Percentiles rank a stretch among this genome's conserved stretches.
Conservation (phyloP, 2,329 filamentous ascomycete species). For the Apiospora phragmitis region DNA sequence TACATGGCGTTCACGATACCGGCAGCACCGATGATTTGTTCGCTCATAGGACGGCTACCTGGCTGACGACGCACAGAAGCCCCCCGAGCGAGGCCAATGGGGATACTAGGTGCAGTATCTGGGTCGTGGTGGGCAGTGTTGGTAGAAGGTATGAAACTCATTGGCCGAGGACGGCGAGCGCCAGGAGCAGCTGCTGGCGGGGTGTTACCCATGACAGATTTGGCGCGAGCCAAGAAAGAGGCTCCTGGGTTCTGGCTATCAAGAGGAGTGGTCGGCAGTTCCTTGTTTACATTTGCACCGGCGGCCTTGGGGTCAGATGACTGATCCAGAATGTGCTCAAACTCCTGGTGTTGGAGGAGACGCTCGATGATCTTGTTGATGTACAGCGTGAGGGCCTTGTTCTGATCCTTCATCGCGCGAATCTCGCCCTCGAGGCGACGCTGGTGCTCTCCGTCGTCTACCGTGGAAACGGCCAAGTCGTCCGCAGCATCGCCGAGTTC, state of each 20-base stretch:
- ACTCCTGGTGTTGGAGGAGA: slow-evolving; percentile 89
- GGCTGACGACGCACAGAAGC: slow-evolving; percentile 51
- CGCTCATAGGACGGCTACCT: slow-evolving; percentile 61
- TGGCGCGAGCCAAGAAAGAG: slow-evolving; percentile 61
- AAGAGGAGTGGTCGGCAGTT: slow-evolving; percentile 73
- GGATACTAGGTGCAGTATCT: slow-evolving; percentile 74
- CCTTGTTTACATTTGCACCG: slow-evolving; percentile 69
- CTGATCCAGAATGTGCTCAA: slow-evolving; percentile 89
- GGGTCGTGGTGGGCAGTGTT: slow-evolving; percentile 60
- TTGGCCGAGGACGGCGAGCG: slow-evolving; percentile 47
- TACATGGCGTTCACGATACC: slow-evolving; percentile 89
- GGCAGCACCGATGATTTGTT: slow-evolving; percentile 64
- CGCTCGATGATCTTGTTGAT: slow-evolving; percentile 99
- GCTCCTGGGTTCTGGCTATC: slow-evolving; percentile 49
- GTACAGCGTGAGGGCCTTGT: slow-evolving; percentile 95
- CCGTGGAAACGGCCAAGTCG: slow-evolving; percentile 58
- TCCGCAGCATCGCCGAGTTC: slow-evolving; percentile 73
- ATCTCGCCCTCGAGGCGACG: slow-evolving; percentile 77
- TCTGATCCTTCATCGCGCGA: slow-evolving; percentile 82
- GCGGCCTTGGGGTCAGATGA: slow-evolving; percentile 63
- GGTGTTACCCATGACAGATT: slow-evolving; percentile 38
- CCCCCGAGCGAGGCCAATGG: slow-evolving; percentile 60
- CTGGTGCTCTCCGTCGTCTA: slow-evolving; percentile 60
- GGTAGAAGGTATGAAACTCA: slow-evolving; percentile 54
- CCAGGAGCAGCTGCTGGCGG: slow-evolving; percentile 24